Base-by-base conservation (phyloP, 176 grass and related monocot genomes). In the Areca catechu region DNA sequence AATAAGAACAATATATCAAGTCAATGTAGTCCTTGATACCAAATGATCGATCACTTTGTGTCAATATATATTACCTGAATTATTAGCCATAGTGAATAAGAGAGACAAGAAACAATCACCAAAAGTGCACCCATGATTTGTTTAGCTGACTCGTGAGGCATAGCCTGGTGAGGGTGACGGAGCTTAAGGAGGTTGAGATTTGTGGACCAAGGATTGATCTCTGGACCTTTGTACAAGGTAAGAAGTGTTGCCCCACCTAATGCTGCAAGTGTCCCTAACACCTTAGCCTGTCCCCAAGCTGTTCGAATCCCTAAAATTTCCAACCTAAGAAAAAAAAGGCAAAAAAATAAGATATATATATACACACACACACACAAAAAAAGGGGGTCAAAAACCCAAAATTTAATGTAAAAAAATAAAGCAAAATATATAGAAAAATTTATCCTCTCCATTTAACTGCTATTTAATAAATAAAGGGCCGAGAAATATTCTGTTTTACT, bases 181-280 rank as follows among this genome's bases (percentile, higher is more conserved):
- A 68, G 19, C 25, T 69, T 69, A 24, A 20, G 22, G 16, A 80
- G 48, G 54, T 59, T 62, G 20, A 67, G 51, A 12, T 0, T 73
- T 4, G 67, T 53, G 4, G 6, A 50, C 25, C 53, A 60, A 53
- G 73, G 14, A 7, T 14, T 73, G 58, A 86, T 4, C 28, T 77
- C 56, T 29, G 61, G 22, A 27, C 77, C 83, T 43, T 74, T 86
- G 73, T 86, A 86, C 60, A 86, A 86, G 48, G 83, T 86, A 27
- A 86, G 69, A 50, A 86, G 3, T 77, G 80, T 77, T 24, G 83
- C 78, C 16, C 83, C 83, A 18, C 68, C 57, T 20, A 86, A 56
- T 16, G 73, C 68, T 2, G 81, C 28, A 21, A 81, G 37, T 14
- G 83, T 86, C 20, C 77, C 83, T 3, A 70, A 15, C 24, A 81